Evolutionary conservation across 2,329 filamentous ascomycete species (phyloP).

Genomic region (Chaetomiaceae sp.): DNA sequence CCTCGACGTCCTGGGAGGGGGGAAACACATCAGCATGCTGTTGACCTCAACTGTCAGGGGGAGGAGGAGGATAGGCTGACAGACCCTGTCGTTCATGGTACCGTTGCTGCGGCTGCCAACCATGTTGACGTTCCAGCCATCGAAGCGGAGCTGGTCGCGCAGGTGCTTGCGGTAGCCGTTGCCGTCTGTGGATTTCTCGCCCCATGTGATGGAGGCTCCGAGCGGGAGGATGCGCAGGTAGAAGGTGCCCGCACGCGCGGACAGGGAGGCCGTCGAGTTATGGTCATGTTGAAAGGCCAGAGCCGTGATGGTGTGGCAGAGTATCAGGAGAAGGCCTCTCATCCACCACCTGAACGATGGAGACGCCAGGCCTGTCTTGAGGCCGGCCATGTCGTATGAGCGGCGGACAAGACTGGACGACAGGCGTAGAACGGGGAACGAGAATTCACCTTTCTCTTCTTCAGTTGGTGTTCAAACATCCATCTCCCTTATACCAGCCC

Average conservation of each 20-base stretch:
- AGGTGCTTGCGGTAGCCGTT: slow-evolving; percentile 21
- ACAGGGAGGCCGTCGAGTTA: not conserved
- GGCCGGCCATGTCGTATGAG: not conserved
- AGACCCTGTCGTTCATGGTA: slow-evolving; percentile 1
- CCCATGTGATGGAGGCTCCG: slow-evolving; percentile 22
- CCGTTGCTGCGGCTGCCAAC: slow-evolving; percentile 10
- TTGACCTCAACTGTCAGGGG: not conserved
- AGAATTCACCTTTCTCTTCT: too few species aligned
- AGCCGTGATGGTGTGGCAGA: not conserved
- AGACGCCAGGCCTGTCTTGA: not conserved
- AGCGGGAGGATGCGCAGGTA: slow-evolving; percentile 17
- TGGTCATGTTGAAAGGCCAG: not conserved
- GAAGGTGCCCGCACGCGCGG: not conserved
- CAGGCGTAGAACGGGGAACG: not conserved
- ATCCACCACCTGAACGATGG: not conserved
- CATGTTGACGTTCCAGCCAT: slow-evolving; percentile 18
- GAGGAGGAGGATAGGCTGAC: not conserved
- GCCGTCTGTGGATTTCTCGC: slow-evolving; percentile 3
- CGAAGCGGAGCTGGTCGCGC: slow-evolving; percentile 9
- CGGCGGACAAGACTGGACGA: not conserved
- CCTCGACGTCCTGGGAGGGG: slow-evolving; percentile 2
- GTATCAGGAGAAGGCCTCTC: not conserved
- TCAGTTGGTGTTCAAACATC: too few species aligned
- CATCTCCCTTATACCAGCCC: not conserved
- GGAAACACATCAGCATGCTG: not conserved